Evolutionary conservation across 306 rosid species (phyloP), one percentile per base, ranked within the genome.

Genomic region (Cucumis hystrix): DNA sequence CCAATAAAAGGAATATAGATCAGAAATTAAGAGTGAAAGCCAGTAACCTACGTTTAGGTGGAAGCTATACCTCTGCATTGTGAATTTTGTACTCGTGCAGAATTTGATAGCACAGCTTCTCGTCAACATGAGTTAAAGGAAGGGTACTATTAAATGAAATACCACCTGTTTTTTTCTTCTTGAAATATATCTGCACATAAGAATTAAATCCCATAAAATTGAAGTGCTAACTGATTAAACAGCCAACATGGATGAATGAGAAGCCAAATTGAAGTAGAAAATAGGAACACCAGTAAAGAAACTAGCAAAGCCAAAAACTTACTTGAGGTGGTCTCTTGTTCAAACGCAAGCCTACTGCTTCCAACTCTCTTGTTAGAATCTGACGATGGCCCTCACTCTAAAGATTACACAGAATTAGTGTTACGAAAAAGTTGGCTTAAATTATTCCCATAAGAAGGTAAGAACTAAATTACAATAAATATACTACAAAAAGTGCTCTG

Each of bases 371-470:
- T 21, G 98, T 96, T 85, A 96, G 87, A 86, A 96, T 92, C 86
- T 96, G 99, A 67, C 99, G 89, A 86, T 96, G 99, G 74, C 99
- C 98, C 88, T 96, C 99, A 85, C 99, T 96, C 99, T 96, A 84
- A 81, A 77, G 52, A 65, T 79, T 43, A 71, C 59, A 77, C 73
- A 62, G 47, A 28, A 21, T 56, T 56, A n/a, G 25, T 67, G 51
- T 21, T 51, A 75, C 65, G 51, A 49, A 25, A 84, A 60, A 13
- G 60, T 49, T 71, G 21, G 68, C 78, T 17, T 58, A 75, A 55
- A 40, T 45, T 61, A 77, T 68, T 30, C 56, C 74, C 75, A 75
- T 45, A 70, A 43, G 71, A 20, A 79, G 62, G 70, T 70, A 43
- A 59, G 33, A 55, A 52, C 15, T 28, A 52, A 52, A 28, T 73